phyloP scores from a whole-genome alignment of 257 asterid genomes.

The Solanum sitiens region DNA sequence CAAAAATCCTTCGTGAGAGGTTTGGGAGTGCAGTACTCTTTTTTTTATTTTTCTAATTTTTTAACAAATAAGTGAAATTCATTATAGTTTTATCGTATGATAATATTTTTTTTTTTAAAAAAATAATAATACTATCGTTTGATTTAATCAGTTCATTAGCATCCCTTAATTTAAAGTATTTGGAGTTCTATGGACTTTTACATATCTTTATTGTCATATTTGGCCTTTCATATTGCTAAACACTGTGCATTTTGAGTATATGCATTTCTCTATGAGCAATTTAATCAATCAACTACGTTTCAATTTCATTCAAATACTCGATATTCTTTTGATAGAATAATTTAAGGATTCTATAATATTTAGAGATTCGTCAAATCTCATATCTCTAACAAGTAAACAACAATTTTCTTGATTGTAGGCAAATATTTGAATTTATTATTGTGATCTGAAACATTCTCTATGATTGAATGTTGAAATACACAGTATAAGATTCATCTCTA shows the following conservation, averaged over 20 bases:
- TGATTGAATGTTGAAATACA: constrained; percentile 39
- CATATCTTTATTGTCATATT: not conserved
- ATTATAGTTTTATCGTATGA: not conserved
- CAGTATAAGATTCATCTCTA: constrained; percentile 80
- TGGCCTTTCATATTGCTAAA: not conserved
- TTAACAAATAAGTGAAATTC: not conserved
- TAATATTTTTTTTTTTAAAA: not conserved
- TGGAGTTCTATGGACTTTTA: not conserved
- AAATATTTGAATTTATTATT: not conserved
- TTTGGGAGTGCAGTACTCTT: not conserved
- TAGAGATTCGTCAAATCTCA: not conserved
- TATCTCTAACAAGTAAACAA: not conserved
- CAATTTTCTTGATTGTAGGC: not conserved
- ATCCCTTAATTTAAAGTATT: no score
- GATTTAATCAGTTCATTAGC: not conserved
- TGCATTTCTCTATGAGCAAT: not conserved
- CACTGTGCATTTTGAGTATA: not conserved
- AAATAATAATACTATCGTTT: not conserved
- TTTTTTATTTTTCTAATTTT: not conserved
- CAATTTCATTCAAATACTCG: not conserved
- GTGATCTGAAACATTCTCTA: not conserved
- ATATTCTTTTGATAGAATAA: not conserved
- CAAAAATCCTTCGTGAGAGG: not conserved
- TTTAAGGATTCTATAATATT: not conserved
- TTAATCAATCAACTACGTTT: not conserved